These are phyloP conservation scores for Carpinus fangiana DNA, from an alignment of 306 rosid genomes.

Conservation along the genomic window DNA sequence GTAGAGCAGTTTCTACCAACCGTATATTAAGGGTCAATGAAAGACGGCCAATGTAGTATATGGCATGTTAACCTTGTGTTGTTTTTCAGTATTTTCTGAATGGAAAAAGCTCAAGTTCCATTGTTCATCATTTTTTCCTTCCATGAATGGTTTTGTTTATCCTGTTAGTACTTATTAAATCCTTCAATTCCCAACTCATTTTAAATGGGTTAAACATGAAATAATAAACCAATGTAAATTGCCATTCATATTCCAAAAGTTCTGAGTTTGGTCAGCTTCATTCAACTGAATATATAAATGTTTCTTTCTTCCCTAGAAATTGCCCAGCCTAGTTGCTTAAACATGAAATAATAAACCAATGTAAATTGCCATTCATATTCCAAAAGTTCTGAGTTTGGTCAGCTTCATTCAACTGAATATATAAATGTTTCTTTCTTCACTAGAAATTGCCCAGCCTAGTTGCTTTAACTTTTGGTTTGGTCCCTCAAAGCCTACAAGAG, in stretches of 20 bases:
- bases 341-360: background rate
- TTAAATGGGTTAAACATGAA: background rate
- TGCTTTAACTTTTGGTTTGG: conserved; percentile 1
- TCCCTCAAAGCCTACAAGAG: conserved; percentile 1
- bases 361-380: conserved; percentile 6
- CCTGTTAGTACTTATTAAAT: too few species aligned
- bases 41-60: too few species aligned
- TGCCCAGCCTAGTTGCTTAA: conserved; percentile 1
- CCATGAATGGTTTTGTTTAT: too few species aligned
- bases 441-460: background rate
- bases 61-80: too few species aligned
- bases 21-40: too few species aligned
- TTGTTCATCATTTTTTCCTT: too few species aligned
- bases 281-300: conserved; percentile 21
- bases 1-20: too few species aligned
- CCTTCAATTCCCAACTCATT: background rate
- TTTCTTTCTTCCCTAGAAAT: conserved; percentile 19
- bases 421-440: conserved; percentile 25
- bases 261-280: conserved; percentile 9
- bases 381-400: conserved; percentile 10
- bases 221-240: background rate
- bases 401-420: conserved; percentile 15
- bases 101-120: too few species aligned
- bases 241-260: conserved; percentile 16
- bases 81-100: too few species aligned